Percentiles rank a stretch among this genome's conserved stretches.
Evolutionary conservation across 495 filamentous ascomycete genomes (phyloP).

Genomic region (Penicillium ucsense): DNA sequence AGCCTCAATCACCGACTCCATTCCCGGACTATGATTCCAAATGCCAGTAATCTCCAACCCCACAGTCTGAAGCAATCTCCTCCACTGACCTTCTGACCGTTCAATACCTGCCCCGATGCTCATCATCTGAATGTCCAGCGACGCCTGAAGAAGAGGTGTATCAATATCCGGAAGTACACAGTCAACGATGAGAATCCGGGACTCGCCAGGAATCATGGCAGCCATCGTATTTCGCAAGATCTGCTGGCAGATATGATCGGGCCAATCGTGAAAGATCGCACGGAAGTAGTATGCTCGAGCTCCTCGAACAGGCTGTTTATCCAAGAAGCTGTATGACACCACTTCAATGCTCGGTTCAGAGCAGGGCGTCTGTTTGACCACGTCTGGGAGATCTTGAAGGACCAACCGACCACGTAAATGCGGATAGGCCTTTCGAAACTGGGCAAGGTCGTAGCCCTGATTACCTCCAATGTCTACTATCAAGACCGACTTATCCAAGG

Average conservation of each 20-base stretch:
- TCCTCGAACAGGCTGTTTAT: slow-evolving; percentile 25
- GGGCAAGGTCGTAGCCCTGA: slow-evolving; percentile 28
- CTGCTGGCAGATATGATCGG: slow-evolving; percentile 27
- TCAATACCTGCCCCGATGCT: slow-evolving; percentile 32
- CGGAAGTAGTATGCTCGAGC: slow-evolving; percentile 35
- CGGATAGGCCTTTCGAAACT: slow-evolving; percentile 14
- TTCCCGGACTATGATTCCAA: slow-evolving; percentile 21
- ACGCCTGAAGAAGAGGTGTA: slow-evolving; percentile 22
- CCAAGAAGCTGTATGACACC: slow-evolving; percentile 28
- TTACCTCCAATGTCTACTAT: slow-evolving; percentile 36
- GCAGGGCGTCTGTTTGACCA: slow-evolving; percentile 10
- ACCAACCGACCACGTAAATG: slow-evolving; percentile 16
- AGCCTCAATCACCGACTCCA: slow-evolving; percentile 31
- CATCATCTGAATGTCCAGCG: slow-evolving; percentile 39
- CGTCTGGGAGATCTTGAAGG: slow-evolving; percentile 27
- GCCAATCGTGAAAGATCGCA: slow-evolving; percentile 40
- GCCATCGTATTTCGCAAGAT: slow-evolving; percentile 27
- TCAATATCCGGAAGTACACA: slow-evolving; percentile 29
- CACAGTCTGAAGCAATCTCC: slow-evolving; percentile 18
- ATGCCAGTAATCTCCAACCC: slow-evolving; percentile 27
- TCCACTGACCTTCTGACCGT: slow-evolving; percentile 31
- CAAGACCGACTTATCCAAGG: slow-evolving; percentile 22
- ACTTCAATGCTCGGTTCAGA: slow-evolving; percentile 14
- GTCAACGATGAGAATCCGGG: slow-evolving; percentile 30
- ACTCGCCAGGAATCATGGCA: slow-evolving; percentile 27